phyloP scores from a whole-genome alignment of 345 rosid genomes.

The Brassica juncea region DNA sequence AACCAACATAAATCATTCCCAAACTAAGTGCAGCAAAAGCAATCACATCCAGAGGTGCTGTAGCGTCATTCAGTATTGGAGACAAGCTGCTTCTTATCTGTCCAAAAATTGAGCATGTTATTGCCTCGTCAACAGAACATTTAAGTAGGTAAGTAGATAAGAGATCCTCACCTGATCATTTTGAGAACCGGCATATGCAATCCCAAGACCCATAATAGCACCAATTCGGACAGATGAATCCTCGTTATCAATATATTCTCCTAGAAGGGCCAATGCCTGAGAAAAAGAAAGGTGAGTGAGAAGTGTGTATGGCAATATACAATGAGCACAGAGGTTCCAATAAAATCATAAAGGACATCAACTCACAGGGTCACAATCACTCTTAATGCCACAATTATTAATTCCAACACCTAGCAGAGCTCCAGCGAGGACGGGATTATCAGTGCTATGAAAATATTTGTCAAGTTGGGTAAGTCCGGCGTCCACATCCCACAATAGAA shows the following conservation, averaged over 20 bases:
- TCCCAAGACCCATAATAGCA: slow-evolving; percentile 94
- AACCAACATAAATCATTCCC: slow-evolving; percentile 90
- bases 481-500: slow-evolving; percentile 90
- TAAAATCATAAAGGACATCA: slow-evolving; percentile 4
- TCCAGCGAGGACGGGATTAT: slow-evolving; percentile 82
- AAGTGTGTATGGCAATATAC: slow-evolving; percentile 6
- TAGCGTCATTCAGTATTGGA: slow-evolving; percentile 69
- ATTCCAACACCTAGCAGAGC: slow-evolving; percentile 93
- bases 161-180: slow-evolving; percentile 56
- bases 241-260: slow-evolving; percentile 65
- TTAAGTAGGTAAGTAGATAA: slow-evolving; percentile 15
- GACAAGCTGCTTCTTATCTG: slow-evolving; percentile 70
- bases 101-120: slow-evolving; percentile 28
- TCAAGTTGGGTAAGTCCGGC: slow-evolving; percentile 87
- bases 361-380: slow-evolving; percentile 95
- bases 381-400: slow-evolving; percentile 75
- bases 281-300: slow-evolving; percentile 38
- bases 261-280: slow-evolving; percentile 85
- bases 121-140: slow-evolving; percentile 4
- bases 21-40: slow-evolving; percentile 87
- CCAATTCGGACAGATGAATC: slow-evolving; percentile 86
- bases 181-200: slow-evolving; percentile 91
- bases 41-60: slow-evolving; percentile 75
- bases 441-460: slow-evolving; percentile 81
- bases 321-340: slow-evolving; percentile 4